Percentiles rank a stretch among this genome's conserved stretches.
These are phyloP conservation scores for Sporothrix sp. DNA, from an alignment of 2,329 filamentous ascomycete genomes.

Conservation along the genomic window DNA sequence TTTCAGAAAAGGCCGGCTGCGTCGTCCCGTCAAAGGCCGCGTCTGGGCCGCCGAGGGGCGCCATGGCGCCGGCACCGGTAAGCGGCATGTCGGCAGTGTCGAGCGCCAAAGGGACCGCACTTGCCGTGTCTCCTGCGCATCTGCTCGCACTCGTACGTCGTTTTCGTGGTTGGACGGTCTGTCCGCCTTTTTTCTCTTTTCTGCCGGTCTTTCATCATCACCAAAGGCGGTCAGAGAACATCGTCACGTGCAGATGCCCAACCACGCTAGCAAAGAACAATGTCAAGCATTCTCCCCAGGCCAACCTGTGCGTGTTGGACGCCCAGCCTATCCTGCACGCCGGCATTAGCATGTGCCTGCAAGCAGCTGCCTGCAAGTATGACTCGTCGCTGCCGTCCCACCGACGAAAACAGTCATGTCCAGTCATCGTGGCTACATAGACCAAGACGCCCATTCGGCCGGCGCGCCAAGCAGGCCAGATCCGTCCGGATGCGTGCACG, in stretches of 20 bases:
- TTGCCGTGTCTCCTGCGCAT: no score
- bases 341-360: background rate
- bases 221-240: background rate
- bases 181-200: conserved; percentile 3
- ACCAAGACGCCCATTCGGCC: no score
- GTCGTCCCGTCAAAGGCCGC: background rate
- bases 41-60: background rate
- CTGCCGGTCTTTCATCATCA: background rate
- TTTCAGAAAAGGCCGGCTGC: background rate
- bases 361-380: background rate
- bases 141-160: no score
- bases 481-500: no score
- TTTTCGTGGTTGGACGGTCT: no score
- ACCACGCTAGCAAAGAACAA: conserved; percentile 3
- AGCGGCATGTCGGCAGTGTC: no score
- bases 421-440: no score
- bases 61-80: conserved; percentile 4
- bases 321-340: no score
- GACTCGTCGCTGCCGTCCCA: background rate
- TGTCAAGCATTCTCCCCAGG: no score
- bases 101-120: no score
- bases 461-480: no score
- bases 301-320: no score
- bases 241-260: background rate
- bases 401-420: background rate